phyloP scores from a whole-genome alignment of 495 filamentous ascomycete genomes.

The Venustampulla echinocandica region DNA sequence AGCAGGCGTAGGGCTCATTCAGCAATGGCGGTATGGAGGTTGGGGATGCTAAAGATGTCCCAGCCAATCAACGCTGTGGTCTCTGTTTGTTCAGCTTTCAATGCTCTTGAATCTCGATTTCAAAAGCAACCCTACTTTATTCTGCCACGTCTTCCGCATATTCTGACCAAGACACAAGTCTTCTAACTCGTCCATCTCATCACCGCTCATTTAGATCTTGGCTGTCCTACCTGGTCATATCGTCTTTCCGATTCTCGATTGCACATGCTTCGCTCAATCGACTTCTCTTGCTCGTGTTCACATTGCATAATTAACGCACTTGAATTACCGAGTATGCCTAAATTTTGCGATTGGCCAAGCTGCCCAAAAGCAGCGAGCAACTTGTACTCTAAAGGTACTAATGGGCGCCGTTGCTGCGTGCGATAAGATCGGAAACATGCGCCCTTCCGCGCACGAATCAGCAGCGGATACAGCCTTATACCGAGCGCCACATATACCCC shows the following conservation, averaged over 20 bases:
- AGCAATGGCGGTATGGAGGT: too few species aligned
- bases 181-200: neutral
- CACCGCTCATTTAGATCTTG: too few species aligned
- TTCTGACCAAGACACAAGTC: neutral
- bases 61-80: neutral
- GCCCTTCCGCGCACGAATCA: conserved; percentile 1
- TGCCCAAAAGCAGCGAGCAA: neutral
- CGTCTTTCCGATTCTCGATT: too few species aligned
- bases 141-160: neutral
- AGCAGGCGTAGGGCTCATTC: too few species aligned
- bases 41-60: neutral
- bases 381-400: neutral
- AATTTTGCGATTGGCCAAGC: neutral
- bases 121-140: conserved; percentile 4
- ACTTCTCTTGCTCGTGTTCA: too few species aligned
- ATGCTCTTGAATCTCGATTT: neutral
- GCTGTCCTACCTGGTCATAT: too few species aligned
- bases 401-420: neutral
- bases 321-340: too few species aligned
- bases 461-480: neutral
- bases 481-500: neutral
- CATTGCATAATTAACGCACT: too few species aligned
- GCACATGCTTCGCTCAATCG: too few species aligned
- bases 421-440: neutral
- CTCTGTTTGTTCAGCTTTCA: neutral